Percentiles rank a stretch among this genome's conserved stretches.
Conservation (phyloP, 2,329 filamentous ascomycete genomes). For the Hypoxylon rubiginosum region DNA sequence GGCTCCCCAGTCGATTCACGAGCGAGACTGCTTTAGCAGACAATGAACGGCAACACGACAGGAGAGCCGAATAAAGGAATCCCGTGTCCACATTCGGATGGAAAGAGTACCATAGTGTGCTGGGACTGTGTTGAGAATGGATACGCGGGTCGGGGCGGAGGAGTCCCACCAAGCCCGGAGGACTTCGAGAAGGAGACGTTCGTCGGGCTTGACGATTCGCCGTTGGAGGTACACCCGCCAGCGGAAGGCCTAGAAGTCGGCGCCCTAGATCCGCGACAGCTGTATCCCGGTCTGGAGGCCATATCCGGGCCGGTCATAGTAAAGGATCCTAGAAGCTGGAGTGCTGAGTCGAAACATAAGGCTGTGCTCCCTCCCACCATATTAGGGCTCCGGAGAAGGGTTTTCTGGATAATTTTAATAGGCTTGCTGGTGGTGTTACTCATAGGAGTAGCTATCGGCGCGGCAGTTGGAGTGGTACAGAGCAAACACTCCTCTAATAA, state of each 20-base stretch:
- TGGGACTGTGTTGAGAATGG: constrained; percentile 30
- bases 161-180: constrained; percentile 9
- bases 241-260: constrained; percentile 45
- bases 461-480: constrained; percentile 42
- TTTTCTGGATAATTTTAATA: constrained; percentile 37
- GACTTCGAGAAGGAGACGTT: constrained; percentile 1
- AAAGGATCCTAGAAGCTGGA: constrained; percentile 4
- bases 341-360: constrained; percentile 12
- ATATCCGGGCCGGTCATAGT: constrained; percentile 34
- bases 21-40: constrained; percentile 2
- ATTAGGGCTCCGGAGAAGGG: constrained; percentile 35
- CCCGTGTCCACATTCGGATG: constrained; percentile 23
- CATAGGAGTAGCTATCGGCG: constrained; percentile 40
- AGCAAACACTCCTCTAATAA: constrained; percentile 24
- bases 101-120: constrained; percentile 21
- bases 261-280: constrained; percentile 18
- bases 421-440: constrained; percentile 36
- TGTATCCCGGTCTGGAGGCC: constrained; percentile 42
- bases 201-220: constrained; percentile 16
- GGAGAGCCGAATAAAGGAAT: constrained; percentile 7
- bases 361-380: constrained; percentile 11
- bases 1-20: constrained; percentile 3
- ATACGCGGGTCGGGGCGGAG: constrained; percentile 1
- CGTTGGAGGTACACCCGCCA: constrained; percentile 41
- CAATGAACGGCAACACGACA: constrained; percentile 17